Evolutionary conservation across 345 rosid species (phyloP).

Genomic region (Clarkia xantiana): DNA sequence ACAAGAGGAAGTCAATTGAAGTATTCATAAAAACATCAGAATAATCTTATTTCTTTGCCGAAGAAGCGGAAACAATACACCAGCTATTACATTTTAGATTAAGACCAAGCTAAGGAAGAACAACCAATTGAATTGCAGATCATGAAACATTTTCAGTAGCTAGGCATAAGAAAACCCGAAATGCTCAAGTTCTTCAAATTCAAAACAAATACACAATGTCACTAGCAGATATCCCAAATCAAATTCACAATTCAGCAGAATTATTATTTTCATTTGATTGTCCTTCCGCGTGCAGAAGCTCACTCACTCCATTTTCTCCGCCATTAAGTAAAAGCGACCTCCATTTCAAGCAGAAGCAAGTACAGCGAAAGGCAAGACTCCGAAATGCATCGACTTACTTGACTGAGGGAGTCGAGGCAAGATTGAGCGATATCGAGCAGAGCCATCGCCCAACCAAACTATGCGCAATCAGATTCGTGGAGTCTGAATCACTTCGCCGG

Average conservation of each 20-base stretch:
- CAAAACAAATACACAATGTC: no score
- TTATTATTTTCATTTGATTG: no score
- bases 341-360: background rate
- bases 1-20: constrained; percentile 3
- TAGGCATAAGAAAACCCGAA: no score
- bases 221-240: no score
- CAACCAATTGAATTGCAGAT: no score
- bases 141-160: no score
- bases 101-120: no score
- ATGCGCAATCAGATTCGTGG: background rate
- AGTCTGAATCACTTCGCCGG: background rate
- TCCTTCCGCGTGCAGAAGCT: no score
- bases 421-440: constrained; percentile 55
- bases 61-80: background rate
- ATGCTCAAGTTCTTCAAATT: no score
- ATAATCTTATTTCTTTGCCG: background rate
- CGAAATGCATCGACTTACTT: constrained; percentile 29
- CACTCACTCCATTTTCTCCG: background rate
- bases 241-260: no score
- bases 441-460: constrained; percentile 5
- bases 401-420: constrained; percentile 64
- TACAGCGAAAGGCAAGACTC: background rate
- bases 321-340: background rate
- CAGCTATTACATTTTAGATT: background rate
- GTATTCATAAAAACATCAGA: background rate